phyloP scores from a whole-genome alignment of 2,329 filamentous ascomycete genomes.

The Ascocoryne sarcoides region DNA sequence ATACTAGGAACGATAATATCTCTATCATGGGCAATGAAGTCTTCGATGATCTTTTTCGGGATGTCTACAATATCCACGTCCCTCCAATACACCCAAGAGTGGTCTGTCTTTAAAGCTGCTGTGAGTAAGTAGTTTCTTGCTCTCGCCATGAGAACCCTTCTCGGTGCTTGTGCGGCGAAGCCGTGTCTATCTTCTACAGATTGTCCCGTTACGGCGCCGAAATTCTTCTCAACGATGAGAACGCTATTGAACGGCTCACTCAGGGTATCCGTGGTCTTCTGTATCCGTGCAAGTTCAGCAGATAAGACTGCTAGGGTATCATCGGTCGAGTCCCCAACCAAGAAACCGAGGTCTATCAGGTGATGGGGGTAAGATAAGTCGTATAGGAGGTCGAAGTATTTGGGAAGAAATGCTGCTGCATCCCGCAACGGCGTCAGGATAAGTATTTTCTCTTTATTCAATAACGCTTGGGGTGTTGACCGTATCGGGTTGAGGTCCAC shows the following conservation, averaged over 20 bases:
- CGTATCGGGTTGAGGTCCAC: conserved; percentile 78
- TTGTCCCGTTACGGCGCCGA: conserved; percentile 55
- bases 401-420: conserved; percentile 69
- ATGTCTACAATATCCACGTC: conserved; percentile 95
- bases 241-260: conserved; percentile 79
- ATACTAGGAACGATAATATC: conserved; percentile 92
- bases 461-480: conserved; percentile 68
- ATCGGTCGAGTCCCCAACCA: conserved; percentile 85
- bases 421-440: conserved; percentile 91
- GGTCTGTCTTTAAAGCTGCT: conserved; percentile 78
- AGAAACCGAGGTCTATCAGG: conserved; percentile 88
- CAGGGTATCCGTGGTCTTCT: conserved; percentile 60
- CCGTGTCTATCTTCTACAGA: conserved; percentile 74
- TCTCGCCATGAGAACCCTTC: conserved; percentile 80
- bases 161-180: conserved; percentile 79
- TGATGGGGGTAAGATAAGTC: conserved; percentile 90
- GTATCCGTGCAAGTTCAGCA: conserved; percentile 78
- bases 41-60: conserved; percentile 79
- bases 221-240: conserved; percentile 84
- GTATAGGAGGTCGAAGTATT: conserved; percentile 88
- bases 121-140: conserved; percentile 88
- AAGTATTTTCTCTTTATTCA: conserved; percentile 79
- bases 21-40: conserved; percentile 87
- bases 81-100: conserved; percentile 98
- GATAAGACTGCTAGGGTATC: conserved; percentile 84